These are phyloP conservation scores for Colletotrichum neosansevieriae DNA, from an alignment of 2,329 filamentous ascomycete species.

Conservation along the genomic window DNA sequence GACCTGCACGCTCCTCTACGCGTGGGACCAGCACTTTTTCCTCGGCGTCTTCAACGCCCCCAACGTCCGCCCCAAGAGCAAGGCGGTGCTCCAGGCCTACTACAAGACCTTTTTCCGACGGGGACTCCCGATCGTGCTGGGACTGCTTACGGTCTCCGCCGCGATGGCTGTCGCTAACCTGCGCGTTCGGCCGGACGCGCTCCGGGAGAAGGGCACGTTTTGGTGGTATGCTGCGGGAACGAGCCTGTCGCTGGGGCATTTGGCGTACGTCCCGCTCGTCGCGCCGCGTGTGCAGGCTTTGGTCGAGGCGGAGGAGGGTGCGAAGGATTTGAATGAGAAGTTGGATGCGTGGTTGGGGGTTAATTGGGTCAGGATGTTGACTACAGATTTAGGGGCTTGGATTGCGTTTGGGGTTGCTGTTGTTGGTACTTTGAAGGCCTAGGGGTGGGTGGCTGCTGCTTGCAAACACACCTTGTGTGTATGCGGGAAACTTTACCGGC, in stretches of 20 bases:
- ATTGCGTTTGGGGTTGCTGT: constrained; percentile 3
- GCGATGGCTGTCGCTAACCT: neutral
- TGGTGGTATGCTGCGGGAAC: constrained; percentile 49
- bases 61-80: constrained; percentile 22
- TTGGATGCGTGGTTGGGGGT: constrained; percentile 9
- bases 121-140: constrained; percentile 35
- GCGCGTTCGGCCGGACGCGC: no score
- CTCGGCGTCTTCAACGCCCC: constrained; percentile 36
- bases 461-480: no score
- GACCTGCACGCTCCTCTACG: constrained; percentile 46
- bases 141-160: constrained; percentile 4
- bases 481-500: no score
- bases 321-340: neutral
- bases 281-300: constrained; percentile 16
- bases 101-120: constrained; percentile 44
- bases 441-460: no score
- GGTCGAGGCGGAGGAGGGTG: neutral
- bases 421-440: neutral
- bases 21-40: constrained; percentile 43
- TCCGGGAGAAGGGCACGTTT: constrained; percentile 37
- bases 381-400: constrained; percentile 20
- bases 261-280: constrained; percentile 47
- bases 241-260: constrained; percentile 46
- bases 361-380: constrained; percentile 15
- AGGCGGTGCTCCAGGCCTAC: constrained; percentile 44